These are phyloP conservation scores for Casuarina cunninghamiana DNA, from an alignment of 306 rosid genomes.

Conservation along the genomic window DNA sequence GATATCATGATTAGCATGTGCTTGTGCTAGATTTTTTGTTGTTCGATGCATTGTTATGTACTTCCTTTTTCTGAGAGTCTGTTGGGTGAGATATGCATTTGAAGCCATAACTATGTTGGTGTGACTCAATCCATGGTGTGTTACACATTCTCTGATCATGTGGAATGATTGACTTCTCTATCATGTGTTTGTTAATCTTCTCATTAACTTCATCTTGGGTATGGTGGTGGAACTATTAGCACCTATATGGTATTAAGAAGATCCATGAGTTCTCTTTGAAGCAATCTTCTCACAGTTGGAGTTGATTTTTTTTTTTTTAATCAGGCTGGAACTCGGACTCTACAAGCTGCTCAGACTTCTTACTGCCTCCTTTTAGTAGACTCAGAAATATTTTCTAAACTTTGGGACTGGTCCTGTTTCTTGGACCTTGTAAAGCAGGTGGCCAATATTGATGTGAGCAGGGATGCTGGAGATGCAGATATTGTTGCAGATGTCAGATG, in stretches of 20 bases:
- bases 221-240: neutral
- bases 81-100: neutral
- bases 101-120: no score
- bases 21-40: no score
- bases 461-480: conserved; percentile 16
- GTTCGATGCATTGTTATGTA: no score
- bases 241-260: neutral
- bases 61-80: no score
- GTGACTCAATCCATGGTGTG: neutral
- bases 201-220: neutral
- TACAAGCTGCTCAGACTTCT: conserved; percentile 57
- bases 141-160: neutral
- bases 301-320: neutral
- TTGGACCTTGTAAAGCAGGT: conserved; percentile 44
- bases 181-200: neutral
- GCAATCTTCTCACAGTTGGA: neutral
- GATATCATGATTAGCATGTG: no score
- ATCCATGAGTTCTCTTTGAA: neutral
- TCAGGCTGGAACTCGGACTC: conserved; percentile 41
- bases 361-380: conserved; percentile 65
- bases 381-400: conserved; percentile 55
- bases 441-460: conserved; percentile 17
- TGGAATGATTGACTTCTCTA: neutral
- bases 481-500: conserved; percentile 52
- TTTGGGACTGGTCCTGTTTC: conserved; percentile 86